phyloP scores from a whole-genome alignment of 1,284 basidiomycete species.

The Rhodotorula glutinis region DNA sequence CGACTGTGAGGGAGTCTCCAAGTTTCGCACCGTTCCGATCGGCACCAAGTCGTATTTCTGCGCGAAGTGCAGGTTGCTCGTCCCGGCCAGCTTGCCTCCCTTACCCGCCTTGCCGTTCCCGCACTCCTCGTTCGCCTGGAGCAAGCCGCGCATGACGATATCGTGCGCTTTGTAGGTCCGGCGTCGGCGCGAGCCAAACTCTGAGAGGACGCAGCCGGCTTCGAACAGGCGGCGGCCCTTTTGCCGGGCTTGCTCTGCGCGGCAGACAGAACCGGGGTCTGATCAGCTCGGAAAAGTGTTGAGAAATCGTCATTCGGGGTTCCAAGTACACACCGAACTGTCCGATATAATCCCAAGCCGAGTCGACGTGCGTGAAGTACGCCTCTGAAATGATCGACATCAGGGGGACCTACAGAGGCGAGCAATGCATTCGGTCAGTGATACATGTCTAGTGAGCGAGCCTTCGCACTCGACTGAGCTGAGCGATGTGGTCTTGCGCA shows the following conservation, averaged over 20 bases:
- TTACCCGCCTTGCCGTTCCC: constrained; percentile 46
- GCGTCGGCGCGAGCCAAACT: constrained; percentile 88
- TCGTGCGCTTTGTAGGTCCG: constrained; percentile 78
- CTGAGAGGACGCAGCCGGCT: constrained; percentile 73
- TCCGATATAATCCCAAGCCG: constrained; percentile 76
- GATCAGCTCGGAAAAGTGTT: too few species aligned
- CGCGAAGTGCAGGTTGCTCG: constrained; percentile 84
- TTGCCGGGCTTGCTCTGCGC: constrained; percentile 58
- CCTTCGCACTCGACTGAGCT: too few species aligned
- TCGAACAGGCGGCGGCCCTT: constrained; percentile 70
- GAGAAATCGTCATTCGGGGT: not conserved
- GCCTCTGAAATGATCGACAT: constrained; percentile 54
- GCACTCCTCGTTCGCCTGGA: constrained; percentile 60
- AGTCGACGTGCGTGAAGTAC: constrained; percentile 62
- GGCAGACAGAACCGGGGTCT: too few species aligned
- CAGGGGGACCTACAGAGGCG: constrained; percentile 49
- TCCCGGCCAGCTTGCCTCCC: constrained; percentile 69
- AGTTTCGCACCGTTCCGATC: constrained; percentile 47
- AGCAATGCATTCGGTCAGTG: too few species aligned
- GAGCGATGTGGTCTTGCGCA: too few species aligned
- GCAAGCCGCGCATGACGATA: constrained; percentile 67
- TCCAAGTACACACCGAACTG: constrained; percentile 65
- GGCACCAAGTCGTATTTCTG: constrained; percentile 65
- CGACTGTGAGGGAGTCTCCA: too few species aligned
- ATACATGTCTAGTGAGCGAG: too few species aligned